Evolutionary conservation across 225 moss, liverwort and hornwort species (phyloP).

Genomic region (Sphagnum contortum): DNA sequence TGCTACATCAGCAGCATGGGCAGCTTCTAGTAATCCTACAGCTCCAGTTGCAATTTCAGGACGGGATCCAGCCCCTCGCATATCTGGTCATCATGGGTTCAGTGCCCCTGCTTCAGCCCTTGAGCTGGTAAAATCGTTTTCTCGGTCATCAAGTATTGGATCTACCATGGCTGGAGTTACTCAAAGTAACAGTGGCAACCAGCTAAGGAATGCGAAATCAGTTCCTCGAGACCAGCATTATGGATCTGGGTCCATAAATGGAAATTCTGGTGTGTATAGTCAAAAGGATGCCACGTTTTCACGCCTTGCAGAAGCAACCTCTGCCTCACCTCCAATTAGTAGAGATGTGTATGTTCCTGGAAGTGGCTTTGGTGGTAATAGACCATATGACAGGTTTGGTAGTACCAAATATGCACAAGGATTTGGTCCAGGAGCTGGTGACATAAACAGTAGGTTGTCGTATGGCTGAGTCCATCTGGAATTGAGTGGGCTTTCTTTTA

Average conservation of each 20-base stretch:
- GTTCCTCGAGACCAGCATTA: conserved; percentile 56
- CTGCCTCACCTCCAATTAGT: conserved; percentile 13
- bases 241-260: conserved; percentile 61
- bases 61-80: conserved; percentile 57
- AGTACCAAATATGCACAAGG: conserved; percentile 43
- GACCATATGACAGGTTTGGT: conserved; percentile 39
- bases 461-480: conserved; percentile 78
- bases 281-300: conserved; percentile 84
- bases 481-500: conserved; percentile 73
- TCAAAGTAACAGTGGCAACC: conserved; percentile 45
- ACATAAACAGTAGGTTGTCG: conserved; percentile 46
- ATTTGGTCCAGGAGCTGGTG: conserved; percentile 39
- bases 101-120: conserved; percentile 71
- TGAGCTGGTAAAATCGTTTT: conserved; percentile 91
- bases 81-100: conserved; percentile 58
- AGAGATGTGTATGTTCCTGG: conserved; percentile 32
- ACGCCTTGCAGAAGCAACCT: conserved; percentile 83
- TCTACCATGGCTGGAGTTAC: conserved; percentile 50
- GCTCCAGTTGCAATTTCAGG: conserved; percentile 27
- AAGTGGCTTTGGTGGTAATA: conserved; percentile 41
- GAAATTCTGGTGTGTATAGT: conserved; percentile 34
- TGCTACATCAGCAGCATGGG: conserved; percentile 10
- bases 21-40: conserved; percentile 4
- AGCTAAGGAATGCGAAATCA: conserved; percentile 55
- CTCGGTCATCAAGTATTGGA: conserved; percentile 68